phyloP scores from a whole-genome alignment of 371 early-diverging fungal genomes.

The Batrachochytrium dendrobatidis region DNA sequence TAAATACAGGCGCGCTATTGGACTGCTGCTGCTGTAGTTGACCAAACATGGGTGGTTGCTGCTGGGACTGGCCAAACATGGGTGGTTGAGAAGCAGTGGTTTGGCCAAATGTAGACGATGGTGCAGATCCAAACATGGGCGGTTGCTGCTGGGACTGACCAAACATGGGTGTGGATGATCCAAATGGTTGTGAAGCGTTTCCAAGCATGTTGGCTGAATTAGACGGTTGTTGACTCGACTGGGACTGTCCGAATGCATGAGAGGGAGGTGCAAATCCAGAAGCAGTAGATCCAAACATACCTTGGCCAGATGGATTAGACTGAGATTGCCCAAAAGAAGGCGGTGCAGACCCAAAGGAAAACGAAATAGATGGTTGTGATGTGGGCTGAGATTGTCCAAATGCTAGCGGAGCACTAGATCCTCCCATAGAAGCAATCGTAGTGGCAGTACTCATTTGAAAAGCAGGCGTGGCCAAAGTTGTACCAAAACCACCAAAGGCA shows the following conservation, averaged over 20 bases:
- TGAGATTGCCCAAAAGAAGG: no score
- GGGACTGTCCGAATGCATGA: no score
- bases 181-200: no score
- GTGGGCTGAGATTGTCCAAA: constrained; percentile 7
- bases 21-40: background rate
- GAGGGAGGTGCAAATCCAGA: no score
- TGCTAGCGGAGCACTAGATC: background rate
- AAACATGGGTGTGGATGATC: no score
- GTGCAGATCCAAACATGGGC: background rate
- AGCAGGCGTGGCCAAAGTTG: constrained; percentile 3
- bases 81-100: background rate
- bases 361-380: no score
- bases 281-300: no score
- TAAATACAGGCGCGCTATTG: background rate
- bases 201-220: no score
- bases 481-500: background rate
- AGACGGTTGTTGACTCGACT: no score
- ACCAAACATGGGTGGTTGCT: background rate
- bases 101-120: background rate
- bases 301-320: no score
- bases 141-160: no score
- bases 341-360: no score
- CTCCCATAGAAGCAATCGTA: constrained; percentile 11
- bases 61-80: background rate
- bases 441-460: constrained; percentile 7